These are phyloP conservation scores for Smittium culicis DNA, from an alignment of 371 early-diverging fungal genomes.

Conservation along the genomic window DNA sequence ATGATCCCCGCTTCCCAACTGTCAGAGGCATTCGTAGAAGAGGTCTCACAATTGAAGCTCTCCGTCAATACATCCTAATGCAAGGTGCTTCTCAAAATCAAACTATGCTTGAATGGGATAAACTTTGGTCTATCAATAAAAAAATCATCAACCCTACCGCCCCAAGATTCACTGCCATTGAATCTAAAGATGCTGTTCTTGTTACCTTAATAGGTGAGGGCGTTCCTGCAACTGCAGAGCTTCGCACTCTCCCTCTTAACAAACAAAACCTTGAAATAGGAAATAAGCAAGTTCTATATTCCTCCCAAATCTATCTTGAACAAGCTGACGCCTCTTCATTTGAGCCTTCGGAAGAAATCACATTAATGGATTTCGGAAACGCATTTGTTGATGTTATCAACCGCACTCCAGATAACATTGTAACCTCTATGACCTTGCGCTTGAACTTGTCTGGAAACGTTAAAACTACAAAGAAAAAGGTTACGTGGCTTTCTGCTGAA, in stretches of 20 bases:
- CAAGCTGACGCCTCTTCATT: conserved; percentile 80
- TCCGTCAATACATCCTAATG: conserved; percentile 95
- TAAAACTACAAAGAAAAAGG: conserved; percentile 97
- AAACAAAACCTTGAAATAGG: conserved; percentile 95
- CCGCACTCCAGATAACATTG: conserved; percentile 36
- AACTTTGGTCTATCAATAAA: conserved; percentile 98
- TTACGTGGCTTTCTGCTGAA: conserved; percentile 87
- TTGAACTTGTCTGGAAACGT: conserved; percentile 92
- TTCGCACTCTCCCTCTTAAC: conserved; percentile 64
- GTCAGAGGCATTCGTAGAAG: conserved; percentile 96
- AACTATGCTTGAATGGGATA: conserved; percentile 97
- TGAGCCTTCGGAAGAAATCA: conserved; percentile 82
- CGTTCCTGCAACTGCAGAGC: conserved; percentile 29
- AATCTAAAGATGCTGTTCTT: conserved; percentile 40
- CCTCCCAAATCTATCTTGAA: conserved; percentile 66
- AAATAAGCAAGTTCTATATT: conserved; percentile 68
- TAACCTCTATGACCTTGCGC: conserved; percentile 39
- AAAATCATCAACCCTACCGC: conserved; percentile 93
- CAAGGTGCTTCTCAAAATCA: conserved; percentile 98
- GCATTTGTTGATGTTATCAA: conserved; percentile 64
- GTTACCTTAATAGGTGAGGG: conserved; percentile 50
- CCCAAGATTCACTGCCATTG: conserved; percentile 82
- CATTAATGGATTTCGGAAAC: conserved; percentile 99
- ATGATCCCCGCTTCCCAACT: conserved; percentile 99
- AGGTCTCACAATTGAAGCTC: conserved; percentile 96